Conservation (phyloP, 495 filamentous ascomycete genomes). For the Talaromyces wortmannii region DNA sequence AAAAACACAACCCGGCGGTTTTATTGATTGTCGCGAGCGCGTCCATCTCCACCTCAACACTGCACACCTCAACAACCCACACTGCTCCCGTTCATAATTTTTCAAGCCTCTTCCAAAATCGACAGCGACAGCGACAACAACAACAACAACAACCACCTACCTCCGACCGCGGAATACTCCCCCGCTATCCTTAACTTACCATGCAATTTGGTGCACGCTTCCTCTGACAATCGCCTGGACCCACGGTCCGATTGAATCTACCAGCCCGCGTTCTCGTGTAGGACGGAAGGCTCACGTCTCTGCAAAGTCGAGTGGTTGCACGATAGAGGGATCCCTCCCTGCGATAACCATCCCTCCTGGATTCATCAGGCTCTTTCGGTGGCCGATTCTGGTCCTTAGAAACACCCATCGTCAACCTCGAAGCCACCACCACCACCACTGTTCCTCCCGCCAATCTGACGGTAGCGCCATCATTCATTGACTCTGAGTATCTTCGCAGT, state of each 20-base stretch:
- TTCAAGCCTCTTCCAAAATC: not conserved
- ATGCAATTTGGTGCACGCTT: slow-evolving; percentile 5
- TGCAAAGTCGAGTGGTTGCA: not conserved
- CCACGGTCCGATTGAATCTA: slow-evolving; percentile 2
- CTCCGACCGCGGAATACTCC: not conserved
- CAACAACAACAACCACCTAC: not conserved
- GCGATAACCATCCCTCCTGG: slow-evolving; percentile 26
- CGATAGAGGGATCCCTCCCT: not conserved
- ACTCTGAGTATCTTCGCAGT: slow-evolving; percentile 29
- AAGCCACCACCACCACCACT: not conserved
- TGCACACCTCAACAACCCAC: slow-evolving; percentile 4
- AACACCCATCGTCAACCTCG: slow-evolving; percentile 11
- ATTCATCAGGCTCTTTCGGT: slow-evolving; percentile 36
- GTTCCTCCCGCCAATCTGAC: slow-evolving; percentile 12
- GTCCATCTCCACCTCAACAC: no score
- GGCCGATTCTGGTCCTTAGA: slow-evolving; percentile 35
- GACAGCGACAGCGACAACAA: no score
- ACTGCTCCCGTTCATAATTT: slow-evolving; percentile 3
- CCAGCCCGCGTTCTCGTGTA: not conserved
- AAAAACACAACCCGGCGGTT: no score
- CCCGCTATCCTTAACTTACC: not conserved
- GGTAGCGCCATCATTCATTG: slow-evolving; percentile 22
- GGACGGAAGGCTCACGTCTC: not conserved
- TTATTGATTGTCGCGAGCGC: no score
- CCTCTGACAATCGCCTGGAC: slow-evolving; percentile 20